A percentile compares a stretch with the other conserved stretches of the same genome.
Conservation (phyloP, 106 monocot genomes). For the Gastrodia elata region DNA sequence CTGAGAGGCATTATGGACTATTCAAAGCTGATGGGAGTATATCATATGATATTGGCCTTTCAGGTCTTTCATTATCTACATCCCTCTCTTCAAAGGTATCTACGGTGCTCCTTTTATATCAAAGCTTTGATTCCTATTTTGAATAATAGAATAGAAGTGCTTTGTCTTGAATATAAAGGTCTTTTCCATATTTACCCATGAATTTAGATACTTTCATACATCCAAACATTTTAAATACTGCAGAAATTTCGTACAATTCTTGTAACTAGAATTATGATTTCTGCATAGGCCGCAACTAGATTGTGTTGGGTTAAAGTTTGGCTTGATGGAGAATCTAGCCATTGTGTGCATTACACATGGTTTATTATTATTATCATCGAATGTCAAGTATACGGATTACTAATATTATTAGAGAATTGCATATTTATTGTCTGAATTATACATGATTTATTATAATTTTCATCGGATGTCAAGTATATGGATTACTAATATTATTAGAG, state of each 20-base stretch:
- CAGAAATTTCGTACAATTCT: not conserved
- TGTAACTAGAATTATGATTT: not conserved
- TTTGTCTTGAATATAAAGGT: not conserved
- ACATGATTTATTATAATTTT: no score
- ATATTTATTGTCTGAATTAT: no score
- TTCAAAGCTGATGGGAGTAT: conserved; percentile 86
- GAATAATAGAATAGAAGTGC: not conserved
- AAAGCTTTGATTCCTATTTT: not conserved
- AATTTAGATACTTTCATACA: not conserved
- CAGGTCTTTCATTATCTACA: conserved; percentile 30
- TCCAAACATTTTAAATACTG: not conserved
- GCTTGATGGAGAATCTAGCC: not conserved
- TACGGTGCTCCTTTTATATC: not conserved
- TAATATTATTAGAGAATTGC: no score
- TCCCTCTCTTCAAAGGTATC: conserved; percentile 37
- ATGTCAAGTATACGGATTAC: no score
- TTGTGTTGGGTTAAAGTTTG: no score
- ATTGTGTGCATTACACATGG: no score
- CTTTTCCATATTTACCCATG: not conserved
- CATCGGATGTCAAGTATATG: no score
- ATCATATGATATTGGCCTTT: conserved; percentile 77
- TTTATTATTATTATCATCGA: no score
- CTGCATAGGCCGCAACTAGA: not conserved
- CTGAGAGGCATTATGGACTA: conserved; percentile 79
- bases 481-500: no score